Base-by-base conservation (phyloP, 768 basidiomycete genomes). In the Podaxis sp. region DNA sequence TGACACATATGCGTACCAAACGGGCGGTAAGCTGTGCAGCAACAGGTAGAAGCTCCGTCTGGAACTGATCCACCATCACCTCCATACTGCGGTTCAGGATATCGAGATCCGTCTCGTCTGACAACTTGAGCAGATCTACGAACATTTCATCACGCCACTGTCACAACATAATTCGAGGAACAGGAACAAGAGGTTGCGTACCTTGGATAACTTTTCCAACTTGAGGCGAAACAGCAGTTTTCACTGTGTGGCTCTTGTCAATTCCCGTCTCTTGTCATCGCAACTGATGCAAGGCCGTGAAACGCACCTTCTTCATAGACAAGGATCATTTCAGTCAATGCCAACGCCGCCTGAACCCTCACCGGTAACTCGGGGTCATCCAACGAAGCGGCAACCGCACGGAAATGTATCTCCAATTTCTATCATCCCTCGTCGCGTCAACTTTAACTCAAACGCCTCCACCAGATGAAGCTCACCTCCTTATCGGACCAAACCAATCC, bases 101-200 rank as follows among this genome's bases (percentile, higher is more conserved):
- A 71, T 96, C 93, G 49, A 96, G 77, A 72, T 96, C 94, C 50
- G 92, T 93, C 75, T 95, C 91, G 71, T 95, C 91, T n/a, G 91
- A 87, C 49, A 96, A 81, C 72, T 92, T 93, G 68, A 95, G 82
- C n/a, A 95, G 78, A 71, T 91, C 92, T 92, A 64, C 36, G 22
- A 67, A 40, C 13, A 52, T 55, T 5, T 36, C 48, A 59, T 49
- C 13, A 58, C 6, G 37, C 40, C 24, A 0, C 22, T 4, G 20
- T 24, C 26, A 24, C 24, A 26, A 20, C 11, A 44, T 20, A 44
- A 63, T 41, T 56, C 12, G 53, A 30, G 60, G 56, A 56, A 50
- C 22, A 40, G 58, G n/a, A 36, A 55, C n/a, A 36, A 22, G 36
- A 20, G 44, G 15, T 33, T 49, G 64, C 76, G 46, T 66, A 89